Percentiles rank a stretch among this genome's conserved stretches.
Evolutionary conservation across 495 filamentous ascomycete species (phyloP).

Genomic region (Aspergillus sclerotiicarbonarius): DNA sequence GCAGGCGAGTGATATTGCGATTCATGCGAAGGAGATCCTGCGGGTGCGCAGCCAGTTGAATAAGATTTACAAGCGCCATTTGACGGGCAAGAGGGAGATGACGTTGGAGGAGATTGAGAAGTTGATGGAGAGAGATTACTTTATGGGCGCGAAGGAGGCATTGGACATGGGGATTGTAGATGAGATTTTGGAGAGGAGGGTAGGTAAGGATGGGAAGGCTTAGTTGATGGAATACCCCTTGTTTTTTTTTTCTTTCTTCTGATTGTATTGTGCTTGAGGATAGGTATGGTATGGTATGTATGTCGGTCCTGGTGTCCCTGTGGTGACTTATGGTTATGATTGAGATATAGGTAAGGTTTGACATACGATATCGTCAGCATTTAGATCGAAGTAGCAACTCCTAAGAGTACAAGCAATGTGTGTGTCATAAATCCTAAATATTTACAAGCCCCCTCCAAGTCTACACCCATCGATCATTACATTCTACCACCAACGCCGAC

Average conservation of each 20-base stretch:
- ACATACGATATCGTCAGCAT: too few species aligned
- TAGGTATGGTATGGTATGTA: neutral
- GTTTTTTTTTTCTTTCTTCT: neutral
- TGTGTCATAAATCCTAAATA: too few species aligned
- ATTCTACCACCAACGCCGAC: neutral
- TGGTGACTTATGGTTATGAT: neutral
- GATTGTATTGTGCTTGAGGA: neutral
- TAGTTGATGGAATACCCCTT: neutral
- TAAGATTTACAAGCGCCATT: conserved; percentile 80
- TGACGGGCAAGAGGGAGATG: conserved; percentile 68
- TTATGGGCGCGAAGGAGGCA: conserved; percentile 85
- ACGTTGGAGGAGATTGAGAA: conserved; percentile 80
- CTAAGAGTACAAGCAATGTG: too few species aligned
- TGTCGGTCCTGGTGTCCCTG: neutral
- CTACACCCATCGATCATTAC: neutral
- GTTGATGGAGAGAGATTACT: conserved; percentile 95
- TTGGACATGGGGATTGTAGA: conserved; percentile 88
- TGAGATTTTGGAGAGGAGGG: conserved; percentile 69
- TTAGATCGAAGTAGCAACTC: too few species aligned
- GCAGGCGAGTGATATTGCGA: conserved; percentile 88
- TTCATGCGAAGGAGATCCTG: conserved; percentile 96
- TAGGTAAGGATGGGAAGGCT: conserved; percentile 7
- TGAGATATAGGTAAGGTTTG: too few species aligned
- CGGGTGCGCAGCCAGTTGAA: conserved; percentile 82
- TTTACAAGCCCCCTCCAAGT: too few species aligned